These are phyloP conservation scores for Lithospermum erythrorhizon DNA, from an alignment of 257 asterid species.

Conservation along the genomic window DNA sequence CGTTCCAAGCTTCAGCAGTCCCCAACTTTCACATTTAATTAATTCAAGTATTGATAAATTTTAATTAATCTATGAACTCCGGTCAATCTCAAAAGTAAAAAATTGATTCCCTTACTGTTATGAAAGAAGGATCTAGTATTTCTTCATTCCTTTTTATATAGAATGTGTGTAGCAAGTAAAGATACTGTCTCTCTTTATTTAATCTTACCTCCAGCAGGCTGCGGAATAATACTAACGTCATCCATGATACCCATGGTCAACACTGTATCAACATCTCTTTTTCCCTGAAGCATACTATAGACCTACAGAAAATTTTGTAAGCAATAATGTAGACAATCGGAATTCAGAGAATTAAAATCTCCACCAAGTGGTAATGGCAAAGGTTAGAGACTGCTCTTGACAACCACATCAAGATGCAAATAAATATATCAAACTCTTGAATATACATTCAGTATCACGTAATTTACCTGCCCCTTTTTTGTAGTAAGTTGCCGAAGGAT, in stretches of 20 bases:
- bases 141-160: too few species aligned
- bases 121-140: too few species aligned
- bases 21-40: too few species aligned
- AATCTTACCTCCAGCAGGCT: constrained; percentile 81
- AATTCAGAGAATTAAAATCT: not conserved
- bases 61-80: too few species aligned
- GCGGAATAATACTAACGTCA: constrained; percentile 92
- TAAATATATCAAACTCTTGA: not conserved
- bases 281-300: constrained; percentile 97
- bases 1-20: too few species aligned
- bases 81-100: too few species aligned
- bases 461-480: constrained; percentile 85
- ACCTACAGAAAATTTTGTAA: constrained; percentile 36
- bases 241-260: constrained; percentile 96
- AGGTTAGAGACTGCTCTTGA: not conserved
- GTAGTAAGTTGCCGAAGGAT: constrained; percentile 96
- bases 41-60: too few species aligned
- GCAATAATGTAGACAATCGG: not conserved
- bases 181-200: not conserved
- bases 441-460: not conserved
- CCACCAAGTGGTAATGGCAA: not conserved
- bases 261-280: constrained; percentile 89
- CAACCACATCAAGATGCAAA: not conserved
- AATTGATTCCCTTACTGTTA: too few species aligned
- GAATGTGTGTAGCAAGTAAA: not conserved